Conservation (phyloP, 352 stramenopile genomes). For the Elongisporangium undulatum region DNA sequence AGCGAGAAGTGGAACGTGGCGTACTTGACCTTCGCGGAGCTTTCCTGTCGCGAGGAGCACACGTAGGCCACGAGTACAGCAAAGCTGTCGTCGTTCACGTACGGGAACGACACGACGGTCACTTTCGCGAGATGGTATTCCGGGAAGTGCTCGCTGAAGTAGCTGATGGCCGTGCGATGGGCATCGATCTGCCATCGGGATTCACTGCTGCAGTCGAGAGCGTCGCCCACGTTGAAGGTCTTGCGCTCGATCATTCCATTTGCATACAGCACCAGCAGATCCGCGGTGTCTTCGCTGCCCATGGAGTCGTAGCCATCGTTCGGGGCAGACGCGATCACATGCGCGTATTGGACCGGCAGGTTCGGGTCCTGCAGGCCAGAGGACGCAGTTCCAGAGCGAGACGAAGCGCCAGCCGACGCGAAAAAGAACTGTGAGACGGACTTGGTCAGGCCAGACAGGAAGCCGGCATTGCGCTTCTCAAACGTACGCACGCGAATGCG, state of each 20-base stretch:
- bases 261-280: constrained; percentile 68
- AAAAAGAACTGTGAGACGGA: constrained; percentile 82
- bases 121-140: constrained; percentile 56
- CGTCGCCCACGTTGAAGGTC: constrained; percentile 60
- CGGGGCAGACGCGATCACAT: constrained; percentile 29
- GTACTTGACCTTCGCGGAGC: constrained; percentile 52
- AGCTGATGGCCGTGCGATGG: constrained; percentile 50
- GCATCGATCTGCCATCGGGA: constrained; percentile 61
- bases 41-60: constrained; percentile 37
- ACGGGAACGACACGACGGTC: constrained; percentile 61
- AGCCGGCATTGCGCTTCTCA: constrained; percentile 60
- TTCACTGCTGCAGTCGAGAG: constrained; percentile 54
- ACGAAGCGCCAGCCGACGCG: constrained; percentile 16
- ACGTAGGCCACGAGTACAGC: constrained; percentile 64
- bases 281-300: constrained; percentile 29
- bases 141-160: constrained; percentile 70
- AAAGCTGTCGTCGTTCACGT: constrained; percentile 52
- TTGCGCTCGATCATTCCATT: constrained; percentile 63
- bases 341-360: constrained; percentile 49
- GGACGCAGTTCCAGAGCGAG: constrained; percentile 16
- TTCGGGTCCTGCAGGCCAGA: constrained; percentile 34
- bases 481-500: constrained; percentile 73
- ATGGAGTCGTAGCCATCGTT: constrained; percentile 7
- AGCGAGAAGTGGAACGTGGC: constrained; percentile 66
- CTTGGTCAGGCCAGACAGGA: constrained; percentile 66